Evolutionary conservation across 306 rosid genomes (phyloP), one percentile per base, ranked within the genome.

Genomic region (Sechiopsis laciniata): DNA sequence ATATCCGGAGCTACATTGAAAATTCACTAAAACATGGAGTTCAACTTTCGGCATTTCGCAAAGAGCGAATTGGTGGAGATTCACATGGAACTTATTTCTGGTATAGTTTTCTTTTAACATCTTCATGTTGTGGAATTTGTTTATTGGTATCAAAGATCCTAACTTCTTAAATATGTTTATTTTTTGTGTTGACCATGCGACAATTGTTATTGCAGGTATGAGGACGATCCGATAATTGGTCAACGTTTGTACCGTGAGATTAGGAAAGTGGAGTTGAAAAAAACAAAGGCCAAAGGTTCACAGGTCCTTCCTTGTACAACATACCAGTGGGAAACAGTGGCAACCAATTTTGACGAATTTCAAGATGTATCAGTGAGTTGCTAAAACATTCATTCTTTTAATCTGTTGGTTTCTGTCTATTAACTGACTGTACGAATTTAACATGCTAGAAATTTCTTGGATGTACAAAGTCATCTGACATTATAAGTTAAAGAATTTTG

Each of bases 51-150:
- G 81, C 96, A 74, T 95, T 95, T 81, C 95, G 99, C 62, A 95
- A 91, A 87, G 99, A 95, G 81, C 99, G 99, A 32, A 55, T 89
- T 58, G 99, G 99, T 78, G 99, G 99, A 78, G 97, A 95, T 84
- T 86, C 99, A 16, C 48, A 42, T 42, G 48, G 48, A 42, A 42
- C 48, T 42, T 42, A 42, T 42, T 42, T 42, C 48, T 42, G 48
- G 48, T 42, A 9, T 8, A 84, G 67, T 80, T 61, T 82, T 80
- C 72, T 52, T 13, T 40, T 37, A 63, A n/a, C 60, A 58, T 48
- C 17, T 71, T 58, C 16, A 59, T 48, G 48, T 63, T 60, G 10
- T 22, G 48, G 46, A 54, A 22, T 42, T 78, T 24, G 1, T n/a
- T 42, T 16, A 10, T 26, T 48, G 59, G n/a, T 46, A 8, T 15